Evolutionary conservation across 495 filamentous ascomycete species (phyloP).

Genomic region (Penicillium fimorum): DNA sequence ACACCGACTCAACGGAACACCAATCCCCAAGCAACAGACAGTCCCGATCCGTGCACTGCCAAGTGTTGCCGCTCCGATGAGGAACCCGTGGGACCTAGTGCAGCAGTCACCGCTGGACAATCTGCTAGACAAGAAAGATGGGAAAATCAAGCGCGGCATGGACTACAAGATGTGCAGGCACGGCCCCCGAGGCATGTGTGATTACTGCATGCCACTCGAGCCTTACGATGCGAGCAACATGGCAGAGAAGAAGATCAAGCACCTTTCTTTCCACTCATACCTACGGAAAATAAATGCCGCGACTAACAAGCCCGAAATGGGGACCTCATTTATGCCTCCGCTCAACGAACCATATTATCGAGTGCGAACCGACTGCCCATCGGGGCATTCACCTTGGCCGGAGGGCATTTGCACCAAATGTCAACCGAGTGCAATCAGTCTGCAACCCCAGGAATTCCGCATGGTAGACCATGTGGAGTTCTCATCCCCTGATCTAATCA

Average conservation of each 20-base stretch:
- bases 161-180: constrained; percentile 93
- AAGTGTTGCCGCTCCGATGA: constrained; percentile 60
- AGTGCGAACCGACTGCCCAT: constrained; percentile 83
- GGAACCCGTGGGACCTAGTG: constrained; percentile 92
- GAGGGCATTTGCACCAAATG: constrained; percentile 99
- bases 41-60: constrained; percentile 59
- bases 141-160: constrained; percentile 77
- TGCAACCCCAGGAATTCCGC: constrained; percentile 91
- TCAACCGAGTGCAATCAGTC: constrained; percentile 93
- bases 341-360: constrained; percentile 92
- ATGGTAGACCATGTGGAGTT: constrained; percentile 99
- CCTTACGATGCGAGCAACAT: constrained; percentile 87
- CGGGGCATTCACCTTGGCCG: constrained; percentile 89
- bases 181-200: constrained; percentile 96
- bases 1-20: constrained; percentile 69
- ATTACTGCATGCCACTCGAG: constrained; percentile 98
- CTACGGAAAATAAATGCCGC: constrained; percentile 91
- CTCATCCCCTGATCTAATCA: constrained; percentile 73
- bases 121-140: constrained; percentile 80
- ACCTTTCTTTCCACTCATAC: constrained; percentile 93
- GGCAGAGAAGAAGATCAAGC: constrained; percentile 95
- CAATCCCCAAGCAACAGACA: constrained; percentile 67
- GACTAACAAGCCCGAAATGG: constrained; percentile 92
- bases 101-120: constrained; percentile 85
- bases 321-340: constrained; percentile 91